Evolutionary conservation across 2,329 filamentous ascomycete species (phyloP).

Genomic region (Ophiostoma quercus): DNA sequence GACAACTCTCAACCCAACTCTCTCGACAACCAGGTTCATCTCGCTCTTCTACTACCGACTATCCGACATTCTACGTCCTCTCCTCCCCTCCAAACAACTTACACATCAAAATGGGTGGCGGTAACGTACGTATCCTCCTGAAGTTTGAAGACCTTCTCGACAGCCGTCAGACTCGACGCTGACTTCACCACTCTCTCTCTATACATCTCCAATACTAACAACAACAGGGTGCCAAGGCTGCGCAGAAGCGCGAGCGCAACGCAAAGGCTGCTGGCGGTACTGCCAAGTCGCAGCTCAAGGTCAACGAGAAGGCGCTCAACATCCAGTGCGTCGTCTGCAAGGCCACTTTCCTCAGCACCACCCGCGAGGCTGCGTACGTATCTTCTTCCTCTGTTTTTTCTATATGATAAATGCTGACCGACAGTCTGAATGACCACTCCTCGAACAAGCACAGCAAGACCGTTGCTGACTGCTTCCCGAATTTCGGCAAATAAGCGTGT

Average conservation of each 20-base stretch:
- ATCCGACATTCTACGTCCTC: background rate
- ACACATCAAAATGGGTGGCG: slow-evolving; percentile 33
- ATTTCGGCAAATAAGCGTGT: slow-evolving; percentile 33
- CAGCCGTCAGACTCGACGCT: background rate
- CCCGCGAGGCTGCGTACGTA: slow-evolving; percentile 62
- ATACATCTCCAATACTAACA: background rate
- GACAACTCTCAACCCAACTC: background rate
- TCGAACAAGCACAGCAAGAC: slow-evolving; percentile 71
- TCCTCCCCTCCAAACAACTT: background rate
- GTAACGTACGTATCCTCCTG: slow-evolving; percentile 32
- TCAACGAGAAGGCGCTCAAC: slow-evolving; percentile 65
- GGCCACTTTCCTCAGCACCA: slow-evolving; percentile 73
- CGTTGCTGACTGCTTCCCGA: slow-evolving; percentile 65
- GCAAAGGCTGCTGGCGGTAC: slow-evolving; percentile 50
- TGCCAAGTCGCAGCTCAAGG: slow-evolving; percentile 64
- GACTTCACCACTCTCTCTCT: background rate
- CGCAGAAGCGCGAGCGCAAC: slow-evolving; percentile 67
- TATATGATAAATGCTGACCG: background rate
- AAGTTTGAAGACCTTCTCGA: background rate
- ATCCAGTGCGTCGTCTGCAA: slow-evolving; percentile 75
- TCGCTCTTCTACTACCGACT: background rate
- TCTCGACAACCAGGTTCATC: background rate
- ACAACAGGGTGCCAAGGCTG: slow-evolving; percentile 37
- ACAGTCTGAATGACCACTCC: slow-evolving; percentile 64
- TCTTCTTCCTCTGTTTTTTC: background rate